A percentile compares a stretch with the other conserved stretches of the same genome.
Conservation (phyloP, 768 basidiomycete species). For the Boletus subcaerulescens region DNA sequence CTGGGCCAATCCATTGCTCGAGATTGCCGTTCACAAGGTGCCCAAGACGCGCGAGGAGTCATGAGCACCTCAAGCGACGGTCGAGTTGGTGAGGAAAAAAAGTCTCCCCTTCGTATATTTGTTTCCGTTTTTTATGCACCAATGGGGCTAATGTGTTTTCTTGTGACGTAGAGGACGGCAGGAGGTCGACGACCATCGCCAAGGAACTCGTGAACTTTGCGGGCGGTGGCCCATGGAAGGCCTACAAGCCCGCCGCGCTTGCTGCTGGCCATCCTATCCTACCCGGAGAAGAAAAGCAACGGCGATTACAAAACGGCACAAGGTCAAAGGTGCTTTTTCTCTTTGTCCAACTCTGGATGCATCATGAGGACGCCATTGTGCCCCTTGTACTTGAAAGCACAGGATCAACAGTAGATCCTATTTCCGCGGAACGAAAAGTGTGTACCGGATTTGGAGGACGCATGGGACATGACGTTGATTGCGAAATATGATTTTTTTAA, state of each 20-base stretch:
- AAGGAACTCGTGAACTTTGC: conserved; percentile 68
- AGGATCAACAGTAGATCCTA: too few relatives aligned
- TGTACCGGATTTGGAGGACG: conserved; percentile 62
- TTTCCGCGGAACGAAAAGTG: too few relatives aligned
- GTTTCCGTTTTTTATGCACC: too few relatives aligned
- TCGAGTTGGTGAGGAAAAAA: conserved; percentile 59
- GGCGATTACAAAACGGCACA: conserved; percentile 14
- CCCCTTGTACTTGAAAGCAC: conserved; percentile 52
- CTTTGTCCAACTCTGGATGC: conserved; percentile 53
- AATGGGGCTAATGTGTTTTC: too few relatives aligned
- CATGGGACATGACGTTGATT: conserved; percentile 55
- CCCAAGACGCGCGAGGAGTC: conserved; percentile 50
- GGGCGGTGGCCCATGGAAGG: conserved; percentile 57
- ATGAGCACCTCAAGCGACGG: conserved; percentile 58
- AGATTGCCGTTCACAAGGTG: conserved; percentile 55
- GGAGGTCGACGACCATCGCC: conserved; percentile 59
- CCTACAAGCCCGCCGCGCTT: conserved; percentile 47
- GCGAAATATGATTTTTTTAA: conserved; percentile 54
- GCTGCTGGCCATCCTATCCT: conserved; percentile 49
- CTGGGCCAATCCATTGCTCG: conserved; percentile 66
- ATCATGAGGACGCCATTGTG: conserved; percentile 73
- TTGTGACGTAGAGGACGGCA: not conserved
- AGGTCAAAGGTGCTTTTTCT: conserved; percentile 35
- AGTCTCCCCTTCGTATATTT: too few relatives aligned
- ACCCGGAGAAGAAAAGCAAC: conserved; percentile 40